These are phyloP conservation scores for Stereocaulon alpinum DNA, from an alignment of 495 filamentous ascomycete species.

Conservation along the genomic window DNA sequence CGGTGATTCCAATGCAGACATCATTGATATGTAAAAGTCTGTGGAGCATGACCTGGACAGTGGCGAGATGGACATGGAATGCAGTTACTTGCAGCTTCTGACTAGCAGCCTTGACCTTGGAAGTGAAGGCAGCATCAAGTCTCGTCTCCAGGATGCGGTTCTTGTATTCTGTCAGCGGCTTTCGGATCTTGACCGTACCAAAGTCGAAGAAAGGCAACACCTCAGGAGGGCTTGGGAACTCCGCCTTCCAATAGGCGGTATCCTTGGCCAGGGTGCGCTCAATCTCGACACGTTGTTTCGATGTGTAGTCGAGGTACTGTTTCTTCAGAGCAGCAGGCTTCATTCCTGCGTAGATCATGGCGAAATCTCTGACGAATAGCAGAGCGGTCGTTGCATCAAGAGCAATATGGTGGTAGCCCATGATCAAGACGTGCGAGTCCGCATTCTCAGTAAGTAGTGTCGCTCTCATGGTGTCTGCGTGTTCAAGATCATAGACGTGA, in stretches of 20 bases:
- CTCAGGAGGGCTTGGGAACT: too few species aligned
- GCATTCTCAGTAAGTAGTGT: not conserved
- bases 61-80: constrained; percentile 36
- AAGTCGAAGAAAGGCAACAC: too few species aligned
- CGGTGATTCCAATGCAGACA: constrained; percentile 34
- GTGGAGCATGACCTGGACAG: constrained; percentile 27
- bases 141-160: not conserved
- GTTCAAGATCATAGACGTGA: constrained; percentile 23
- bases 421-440: not conserved
- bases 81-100: constrained; percentile 23
- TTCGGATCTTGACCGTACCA: not conserved
- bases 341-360: constrained; percentile 8
- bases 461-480: constrained; percentile 15
- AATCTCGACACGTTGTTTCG: too few species aligned
- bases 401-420: constrained; percentile 35
- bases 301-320: not conserved
- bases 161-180: not conserved
- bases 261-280: too few species aligned
- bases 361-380: constrained; percentile 23
- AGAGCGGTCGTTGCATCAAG: constrained; percentile 38
- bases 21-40: constrained; percentile 20
- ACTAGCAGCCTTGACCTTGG: constrained; percentile 17
- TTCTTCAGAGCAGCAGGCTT: not conserved
- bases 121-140: not conserved
- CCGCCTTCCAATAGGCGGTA: too few species aligned